A percentile compares a stretch with the other conserved stretches of the same genome.
Evolutionary conservation across 139 green algal species (phyloP).

Genomic region (Volvox africanus): DNA sequence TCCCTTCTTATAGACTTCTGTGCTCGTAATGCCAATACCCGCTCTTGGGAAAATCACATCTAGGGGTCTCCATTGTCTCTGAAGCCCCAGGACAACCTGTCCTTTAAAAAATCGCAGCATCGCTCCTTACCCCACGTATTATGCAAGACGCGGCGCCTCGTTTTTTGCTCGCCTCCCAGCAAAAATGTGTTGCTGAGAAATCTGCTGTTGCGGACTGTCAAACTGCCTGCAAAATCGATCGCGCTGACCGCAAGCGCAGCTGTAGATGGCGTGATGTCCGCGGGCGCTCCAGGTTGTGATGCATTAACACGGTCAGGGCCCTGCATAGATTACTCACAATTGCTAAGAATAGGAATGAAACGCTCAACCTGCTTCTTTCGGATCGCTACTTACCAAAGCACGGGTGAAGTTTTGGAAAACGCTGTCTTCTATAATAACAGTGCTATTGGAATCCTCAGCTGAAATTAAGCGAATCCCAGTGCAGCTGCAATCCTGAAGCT

Average conservation of each 20-base stretch:
- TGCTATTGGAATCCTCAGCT: too few species aligned
- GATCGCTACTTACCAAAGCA: neutral
- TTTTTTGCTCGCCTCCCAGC: neutral
- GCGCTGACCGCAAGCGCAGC: neutral
- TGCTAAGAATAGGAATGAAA: neutral
- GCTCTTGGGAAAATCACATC: neutral
- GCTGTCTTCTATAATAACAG: neutral
- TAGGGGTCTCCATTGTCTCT: neutral
- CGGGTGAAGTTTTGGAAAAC: conserved; percentile 11
- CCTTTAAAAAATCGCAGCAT: too few species aligned
- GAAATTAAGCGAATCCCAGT: neutral
- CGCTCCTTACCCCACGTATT: too few species aligned
- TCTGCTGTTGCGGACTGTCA: neutral
- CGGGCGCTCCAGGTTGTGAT: too few species aligned
- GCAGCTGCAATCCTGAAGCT: neutral
- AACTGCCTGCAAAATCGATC: neutral
- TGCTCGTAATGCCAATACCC: too few species aligned
- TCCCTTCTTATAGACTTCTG: too few species aligned
- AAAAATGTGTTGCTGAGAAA: conserved; percentile 1
- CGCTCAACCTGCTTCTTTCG: neutral
- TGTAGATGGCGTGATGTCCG: neutral
- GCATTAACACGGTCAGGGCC: neutral
- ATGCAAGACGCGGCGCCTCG: too few species aligned
- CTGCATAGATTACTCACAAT: neutral
- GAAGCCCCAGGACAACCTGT: neutral